Base-by-base conservation (phyloP, 176 grass and related monocot genomes). In the Oryza australiensis region DNA sequence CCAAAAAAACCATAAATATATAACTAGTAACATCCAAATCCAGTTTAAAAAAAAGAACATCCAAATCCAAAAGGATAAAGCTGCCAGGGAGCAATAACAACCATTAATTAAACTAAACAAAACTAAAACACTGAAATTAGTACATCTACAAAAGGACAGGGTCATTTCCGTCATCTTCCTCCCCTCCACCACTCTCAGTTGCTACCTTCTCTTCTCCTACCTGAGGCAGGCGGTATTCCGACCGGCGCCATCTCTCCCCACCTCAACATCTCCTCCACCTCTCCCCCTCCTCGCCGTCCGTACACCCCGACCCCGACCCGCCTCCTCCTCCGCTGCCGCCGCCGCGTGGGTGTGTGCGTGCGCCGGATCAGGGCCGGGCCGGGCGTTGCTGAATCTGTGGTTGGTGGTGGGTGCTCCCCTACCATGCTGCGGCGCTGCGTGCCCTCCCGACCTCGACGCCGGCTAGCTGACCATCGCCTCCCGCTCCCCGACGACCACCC, bases 211-310 rank as follows among this genome's bases (percentile, higher is more conserved):
- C 48, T 75, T 11, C 38, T 6, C 63, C 13, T 33, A 89, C 68
- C 90, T 65, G 71, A 88, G 88, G 84, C 81, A 93, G 95, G 95
- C 78, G 76, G 78, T 88, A 93, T 83, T 94, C 86, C 64, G 90
- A 88, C 82, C 59, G 84, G 84, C 78, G 32, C 57, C 70, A 85
- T 63, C 66, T 78, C 51, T 77, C 65, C 37, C 6, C 62, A 60
- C 67, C 59, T 51, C 22, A 65, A 27, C 12, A 2, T 13, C 64
- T 26, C 26, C 28, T 28, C 70, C 65, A 34, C 62, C 2, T 11
- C 75, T 62, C 74, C 26, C 65, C 71, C 34, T 28, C 15, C 45
- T 33, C 74, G 60, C 80, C 51, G 49, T 68, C 79, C 64, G 76
- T 65, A 41, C 81, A 29, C 27, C 69, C 15, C 55, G 35, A 62